Evolutionary conservation across 2,329 filamentous ascomycete species (phyloP), one percentile per base, ranked within the genome.

Genomic region (Colletotrichum sp.): DNA sequence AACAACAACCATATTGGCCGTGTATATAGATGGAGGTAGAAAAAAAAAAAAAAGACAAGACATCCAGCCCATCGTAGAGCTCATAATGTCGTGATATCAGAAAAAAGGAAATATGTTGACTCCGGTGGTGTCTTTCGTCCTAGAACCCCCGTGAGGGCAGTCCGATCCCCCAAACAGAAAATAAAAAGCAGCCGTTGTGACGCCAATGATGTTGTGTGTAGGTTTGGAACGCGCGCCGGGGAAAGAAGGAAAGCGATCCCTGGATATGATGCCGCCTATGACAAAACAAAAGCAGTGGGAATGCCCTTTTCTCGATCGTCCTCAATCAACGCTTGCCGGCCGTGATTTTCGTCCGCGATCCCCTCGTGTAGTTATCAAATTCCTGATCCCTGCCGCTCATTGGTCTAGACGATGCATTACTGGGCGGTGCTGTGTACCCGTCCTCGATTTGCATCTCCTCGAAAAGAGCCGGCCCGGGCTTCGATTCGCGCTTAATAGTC

Each of bases 401-500:
- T 34, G 39, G 64, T 11, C 64, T 25, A n/a, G 72, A 64, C 13
- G 36, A 52, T n/a, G 44, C 44, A 22, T 52, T 22, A 55, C 32
- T 59, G 13, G 61, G 22, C 25, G 59, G 25, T 30, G 68, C 74
- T 25, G 66, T 9, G 48, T 68, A 67, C 8, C 52, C 59, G 30
- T 78, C 73, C 13, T 74, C 69, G 19, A 74, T 60, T 12, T 22
- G 22, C 44, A 71, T 73, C 8, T 74, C 52, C 22, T 76, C 66
- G 30, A 69, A 72, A 8, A 66, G 9, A 15, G 55, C 55, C 34
- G 69, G 32, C 16, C 65, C 66, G 3, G 81, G 81, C n/a, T 80
- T 80, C 74, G 80, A 83, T 67, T 85, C 83, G 32, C 82, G 79
- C 75, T 82, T 79, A 71, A 85, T 85, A 8, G 84, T 84, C 8